Conservation (phyloP, 2,329 filamentous ascomycete species). For the Alternaria infectoria region DNA sequence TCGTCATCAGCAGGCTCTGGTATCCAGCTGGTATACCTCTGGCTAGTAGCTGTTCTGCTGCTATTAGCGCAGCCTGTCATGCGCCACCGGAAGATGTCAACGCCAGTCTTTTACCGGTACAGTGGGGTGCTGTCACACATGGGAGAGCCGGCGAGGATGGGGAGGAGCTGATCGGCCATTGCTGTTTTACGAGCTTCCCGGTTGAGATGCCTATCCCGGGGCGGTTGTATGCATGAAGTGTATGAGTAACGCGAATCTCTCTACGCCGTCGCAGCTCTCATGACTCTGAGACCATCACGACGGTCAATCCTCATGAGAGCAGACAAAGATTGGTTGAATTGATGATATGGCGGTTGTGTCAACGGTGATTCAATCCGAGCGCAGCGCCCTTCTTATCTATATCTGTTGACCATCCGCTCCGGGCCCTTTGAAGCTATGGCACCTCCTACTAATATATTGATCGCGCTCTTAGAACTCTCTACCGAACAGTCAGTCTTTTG, state of each 20-base stretch:
- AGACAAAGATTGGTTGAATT: neutral
- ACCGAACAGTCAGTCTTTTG: neutral
- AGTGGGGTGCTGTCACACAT: slow-evolving; percentile 34
- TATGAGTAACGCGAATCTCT: neutral
- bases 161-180: slow-evolving; percentile 19
- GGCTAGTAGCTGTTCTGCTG: slow-evolving; percentile 34
- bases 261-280: neutral
- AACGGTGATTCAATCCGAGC: neutral
- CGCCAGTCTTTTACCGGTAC: slow-evolving; percentile 24
- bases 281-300: accelerated
- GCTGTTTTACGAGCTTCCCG: slow-evolving; percentile 25
- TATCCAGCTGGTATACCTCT: slow-evolving; percentile 36
- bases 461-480: neutral
- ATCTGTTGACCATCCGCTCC: neutral
- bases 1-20: slow-evolving; percentile 14
- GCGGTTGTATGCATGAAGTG: slow-evolving; percentile 10
- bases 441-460: neutral
- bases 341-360: neutral
- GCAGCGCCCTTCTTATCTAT: neutral
- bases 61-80: slow-evolving; percentile 46
- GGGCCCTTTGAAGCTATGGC: neutral
- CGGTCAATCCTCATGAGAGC: neutral
- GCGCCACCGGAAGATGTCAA: slow-evolving; percentile 15
- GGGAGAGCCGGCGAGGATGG: neutral
- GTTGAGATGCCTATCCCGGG: slow-evolving; percentile 17